Conservation (phyloP, 371 early-diverging fungal genomes). For the Sporodiniella umbellata region DNA sequence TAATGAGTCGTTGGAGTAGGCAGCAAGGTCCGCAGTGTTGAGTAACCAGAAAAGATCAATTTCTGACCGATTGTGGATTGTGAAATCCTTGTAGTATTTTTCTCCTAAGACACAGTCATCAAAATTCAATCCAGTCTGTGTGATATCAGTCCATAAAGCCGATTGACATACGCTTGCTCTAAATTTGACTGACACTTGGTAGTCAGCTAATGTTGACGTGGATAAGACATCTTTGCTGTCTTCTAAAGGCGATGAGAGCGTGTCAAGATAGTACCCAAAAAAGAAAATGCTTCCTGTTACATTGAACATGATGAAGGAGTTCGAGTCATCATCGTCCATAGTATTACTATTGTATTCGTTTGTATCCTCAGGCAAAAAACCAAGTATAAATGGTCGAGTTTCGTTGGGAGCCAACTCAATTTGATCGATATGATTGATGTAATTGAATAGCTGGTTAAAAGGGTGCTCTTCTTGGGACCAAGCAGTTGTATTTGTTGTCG, state of each 20-base stretch:
- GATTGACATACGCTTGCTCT: slow-evolving; percentile 84
- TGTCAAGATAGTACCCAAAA: slow-evolving; percentile 62
- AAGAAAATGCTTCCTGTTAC: slow-evolving; percentile 85
- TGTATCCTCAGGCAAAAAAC: slow-evolving; percentile 65
- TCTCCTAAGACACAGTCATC: slow-evolving; percentile 91
- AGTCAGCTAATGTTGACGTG: slow-evolving; percentile 49
- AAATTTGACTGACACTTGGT: slow-evolving; percentile 75
- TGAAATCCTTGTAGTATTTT: slow-evolving; percentile 86
- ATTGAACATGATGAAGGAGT: slow-evolving; percentile 62
- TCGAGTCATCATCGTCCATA: slow-evolving; percentile 13
- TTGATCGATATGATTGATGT: slow-evolving; percentile 81
- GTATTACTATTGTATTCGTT: slow-evolving; percentile 10
- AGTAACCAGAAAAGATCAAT: slow-evolving; percentile 88
- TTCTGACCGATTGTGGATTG: slow-evolving; percentile 87
- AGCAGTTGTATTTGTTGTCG: slow-evolving; percentile 63
- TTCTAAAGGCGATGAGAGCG: slow-evolving; percentile 1
- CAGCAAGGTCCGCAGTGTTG: slow-evolving; percentile 66
- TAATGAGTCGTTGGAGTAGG: slow-evolving; percentile 58
- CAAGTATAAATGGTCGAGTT: slow-evolving; percentile 65
- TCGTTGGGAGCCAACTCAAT: slow-evolving; percentile 64
- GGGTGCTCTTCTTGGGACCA: slow-evolving; percentile 57
- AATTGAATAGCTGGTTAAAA: slow-evolving; percentile 88
- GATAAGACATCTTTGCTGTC: slow-evolving; percentile 18
- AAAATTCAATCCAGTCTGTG: slow-evolving; percentile 87
- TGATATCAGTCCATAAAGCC: slow-evolving; percentile 86